phyloP scores from a whole-genome alignment of 768 basidiomycete genomes.

The Saitozyma sp. region DNA sequence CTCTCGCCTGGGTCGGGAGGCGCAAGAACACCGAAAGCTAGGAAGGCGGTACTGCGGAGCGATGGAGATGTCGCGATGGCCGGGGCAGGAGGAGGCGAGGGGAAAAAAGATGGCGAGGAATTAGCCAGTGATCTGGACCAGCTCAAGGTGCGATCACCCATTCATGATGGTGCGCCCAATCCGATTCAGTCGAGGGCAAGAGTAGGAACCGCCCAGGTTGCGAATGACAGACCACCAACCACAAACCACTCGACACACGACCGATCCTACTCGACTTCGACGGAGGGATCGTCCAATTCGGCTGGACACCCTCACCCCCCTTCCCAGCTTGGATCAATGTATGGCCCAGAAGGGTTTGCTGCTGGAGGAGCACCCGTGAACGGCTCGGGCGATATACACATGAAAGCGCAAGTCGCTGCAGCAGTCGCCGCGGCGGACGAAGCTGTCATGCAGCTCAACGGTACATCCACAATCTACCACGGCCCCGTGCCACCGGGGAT shows the following conservation, averaged over 20 bases:
- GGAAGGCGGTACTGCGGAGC: slow-evolving; percentile 10
- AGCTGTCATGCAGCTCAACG: slow-evolving; percentile 38
- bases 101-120: slow-evolving; percentile 18
- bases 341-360: slow-evolving; percentile 42
- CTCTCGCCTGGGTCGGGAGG: slow-evolving; percentile 33
- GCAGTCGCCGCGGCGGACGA: slow-evolving; percentile 41
- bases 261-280: slow-evolving; percentile 33
- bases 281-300: slow-evolving; percentile 24
- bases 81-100: background rate
- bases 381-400: slow-evolving; percentile 15
- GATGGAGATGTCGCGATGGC: slow-evolving; percentile 3
- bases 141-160: slow-evolving; percentile 7
- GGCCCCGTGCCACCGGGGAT: slow-evolving; percentile 12
- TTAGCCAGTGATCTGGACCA: slow-evolving; percentile 19
- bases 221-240: background rate
- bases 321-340: slow-evolving; percentile 36
- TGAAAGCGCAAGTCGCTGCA: slow-evolving; percentile 30
- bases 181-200: background rate
- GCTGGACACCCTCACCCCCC: slow-evolving; percentile 21
- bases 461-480: slow-evolving; percentile 36
- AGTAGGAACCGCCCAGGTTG: background rate
- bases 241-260: slow-evolving; percentile 5
- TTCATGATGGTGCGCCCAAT: background rate
- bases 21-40: slow-evolving; percentile 28
- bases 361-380: slow-evolving; percentile 6